Base-by-base conservation (phyloP, 495 filamentous ascomycete species). In the Podospora pseudocomata region DNA sequence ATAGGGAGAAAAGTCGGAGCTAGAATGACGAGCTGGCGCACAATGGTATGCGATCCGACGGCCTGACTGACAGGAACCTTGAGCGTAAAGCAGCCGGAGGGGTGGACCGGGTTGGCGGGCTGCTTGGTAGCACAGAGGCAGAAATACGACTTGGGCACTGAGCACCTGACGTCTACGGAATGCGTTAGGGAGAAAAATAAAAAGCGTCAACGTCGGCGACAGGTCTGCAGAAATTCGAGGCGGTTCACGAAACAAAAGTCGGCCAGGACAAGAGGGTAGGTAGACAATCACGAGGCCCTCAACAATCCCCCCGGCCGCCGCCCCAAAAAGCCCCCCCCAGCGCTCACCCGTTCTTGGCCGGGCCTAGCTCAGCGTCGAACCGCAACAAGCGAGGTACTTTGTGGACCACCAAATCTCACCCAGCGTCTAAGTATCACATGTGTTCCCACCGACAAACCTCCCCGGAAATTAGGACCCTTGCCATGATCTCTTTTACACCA, bases 231-330 rank as follows among this genome's bases (percentile, higher is more conserved):
- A 49, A 2, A 49, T 49, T 11, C 26, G 63, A 65, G 67, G 26
- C 34, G 68, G 55, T 49, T 49, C 39, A 49, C 39, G 13, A 49
- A 49, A 49, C 39, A 49, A 49, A 49, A 49, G 39, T 49, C 39
- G 65, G 63, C 56, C 61, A 65, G 68, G 61, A 68, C 65, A 61
- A 66, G 67, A 71, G 69, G 62, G 18, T 32, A 58, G 30, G 26
- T 63, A 56, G 55, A 60, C 28, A 74, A 76, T 76, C 74, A 76
- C 74, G 72, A 76, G 73, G 73, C 30, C 49, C 54, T 76, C 74
- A 76, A 76, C 74, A 76, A 76, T 73, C 72, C 70, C 72, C 70
- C 67, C 66, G 65, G 57, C 32, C 5, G 9, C 39, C 27, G 57
- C 63, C 60, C 57, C 65, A 64, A 65, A 59, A 30, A 23, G 20